Conservation (phyloP, 23 red algal species). For the Gracilaria domingensis region DNA sequence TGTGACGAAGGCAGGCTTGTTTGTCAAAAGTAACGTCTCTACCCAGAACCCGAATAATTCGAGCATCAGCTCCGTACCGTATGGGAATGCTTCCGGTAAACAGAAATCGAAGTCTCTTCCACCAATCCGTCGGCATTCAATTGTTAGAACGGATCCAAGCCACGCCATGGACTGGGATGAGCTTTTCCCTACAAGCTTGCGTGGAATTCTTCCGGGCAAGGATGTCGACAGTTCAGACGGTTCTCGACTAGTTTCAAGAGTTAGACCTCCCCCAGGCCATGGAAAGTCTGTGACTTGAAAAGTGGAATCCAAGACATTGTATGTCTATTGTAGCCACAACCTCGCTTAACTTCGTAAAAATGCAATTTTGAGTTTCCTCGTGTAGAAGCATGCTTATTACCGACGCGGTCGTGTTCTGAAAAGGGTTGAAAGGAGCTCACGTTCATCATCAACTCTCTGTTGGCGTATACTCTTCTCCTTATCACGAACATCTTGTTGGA, state of each 20-base stretch:
- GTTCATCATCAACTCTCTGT: constrained; percentile 58
- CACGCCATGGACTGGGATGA: constrained; percentile 30
- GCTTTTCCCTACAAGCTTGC: constrained; percentile 34
- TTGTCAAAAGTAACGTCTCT: constrained; percentile 26
- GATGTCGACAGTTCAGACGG: neutral
- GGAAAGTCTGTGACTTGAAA: constrained; percentile 32
- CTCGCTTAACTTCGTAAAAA: constrained; percentile 21
- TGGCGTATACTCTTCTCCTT: constrained; percentile 72
- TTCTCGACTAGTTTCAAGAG: constrained; percentile 18
- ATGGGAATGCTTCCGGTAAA: neutral
- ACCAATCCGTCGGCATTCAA: neutral
- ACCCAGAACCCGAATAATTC: constrained; percentile 1
- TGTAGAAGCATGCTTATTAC: neutral
- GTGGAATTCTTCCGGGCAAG: constrained; percentile 24
- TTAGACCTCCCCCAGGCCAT: constrained; percentile 30
- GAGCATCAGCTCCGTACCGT: neutral
- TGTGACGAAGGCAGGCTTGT: constrained; percentile 1
- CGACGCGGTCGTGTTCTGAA: constrained; percentile 46
- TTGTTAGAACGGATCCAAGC: neutral
- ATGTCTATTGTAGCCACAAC: neutral
- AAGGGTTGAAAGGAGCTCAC: constrained; percentile 43
- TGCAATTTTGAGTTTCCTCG: constrained; percentile 1
- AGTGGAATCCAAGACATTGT: neutral
- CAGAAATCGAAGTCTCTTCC: constrained; percentile 17
- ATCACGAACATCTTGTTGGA: constrained; percentile 58